Percentiles rank a stretch among this genome's conserved stretches.
Conservation (phyloP, 2,329 filamentous ascomycete species). For the Colletotrichum coccodes region DNA sequence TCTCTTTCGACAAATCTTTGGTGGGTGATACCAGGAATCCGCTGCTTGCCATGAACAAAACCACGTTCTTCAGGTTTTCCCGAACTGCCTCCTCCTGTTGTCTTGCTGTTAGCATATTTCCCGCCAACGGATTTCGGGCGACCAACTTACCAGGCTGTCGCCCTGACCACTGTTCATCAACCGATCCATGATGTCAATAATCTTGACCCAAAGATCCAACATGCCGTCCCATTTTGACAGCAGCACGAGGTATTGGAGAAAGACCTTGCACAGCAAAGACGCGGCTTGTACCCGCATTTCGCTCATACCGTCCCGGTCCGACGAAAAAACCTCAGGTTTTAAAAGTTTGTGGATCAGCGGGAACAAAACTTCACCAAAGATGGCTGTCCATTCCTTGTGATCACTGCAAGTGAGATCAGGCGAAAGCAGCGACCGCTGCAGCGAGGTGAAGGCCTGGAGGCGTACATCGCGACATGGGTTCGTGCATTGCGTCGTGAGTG, state of each 20-base stretch:
- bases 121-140: background rate
- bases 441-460: conserved; percentile 84
- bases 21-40: conserved; percentile 82
- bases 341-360: conserved; percentile 87
- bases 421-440: conserved; percentile 88
- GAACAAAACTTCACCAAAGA: conserved; percentile 94
- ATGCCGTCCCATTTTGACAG: conserved; percentile 89
- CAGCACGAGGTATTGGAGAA: conserved; percentile 89
- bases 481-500: conserved; percentile 88
- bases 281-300: conserved; percentile 94
- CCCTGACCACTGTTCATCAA: conserved; percentile 96
- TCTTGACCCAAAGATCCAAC: conserved; percentile 90
- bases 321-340: conserved; percentile 94
- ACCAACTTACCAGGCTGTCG: conserved; percentile 78
- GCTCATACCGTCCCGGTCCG: conserved; percentile 91
- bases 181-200: conserved; percentile 93
- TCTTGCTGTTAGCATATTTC: background rate
- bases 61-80: conserved; percentile 94
- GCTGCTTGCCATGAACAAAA: conserved; percentile 93
- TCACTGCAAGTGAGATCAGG: conserved; percentile 85
- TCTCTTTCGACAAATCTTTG: conserved; percentile 63
- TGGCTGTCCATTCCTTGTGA: conserved; percentile 92
- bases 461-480: conserved; percentile 95
- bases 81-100: conserved; percentile 89
- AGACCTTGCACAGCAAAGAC: conserved; percentile 93